Evolutionary conservation across 352 stramenopile species (phyloP), one percentile per base, ranked within the genome.

Genomic region (Pythium dissotocum): DNA sequence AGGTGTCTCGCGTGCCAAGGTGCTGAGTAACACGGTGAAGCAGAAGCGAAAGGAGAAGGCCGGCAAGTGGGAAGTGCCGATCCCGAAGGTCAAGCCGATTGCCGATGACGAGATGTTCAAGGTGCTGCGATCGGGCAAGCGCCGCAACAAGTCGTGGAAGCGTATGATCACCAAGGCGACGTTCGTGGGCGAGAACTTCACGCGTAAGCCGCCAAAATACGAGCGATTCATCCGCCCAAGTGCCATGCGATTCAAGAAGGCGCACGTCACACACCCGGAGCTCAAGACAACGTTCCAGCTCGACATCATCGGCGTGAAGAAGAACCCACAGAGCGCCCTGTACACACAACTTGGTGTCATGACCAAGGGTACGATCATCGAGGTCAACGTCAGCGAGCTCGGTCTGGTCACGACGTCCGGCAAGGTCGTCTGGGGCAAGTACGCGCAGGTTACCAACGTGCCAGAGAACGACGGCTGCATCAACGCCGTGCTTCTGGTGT

Each of bases 31-130:
- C 85, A 99, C 98, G 33, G 97, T 99, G 26, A 99, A 99, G 82
- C 98, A 99, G 88, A 99, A 99, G 82, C 88, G 98, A 67, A 99
- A 99, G 81, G 98, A 99, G 86, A 99, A 99, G 84, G 98, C 98
- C 21, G 98, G 98, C 61, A 99, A 99, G 81, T 99, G 98, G 98
- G 95, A 99, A 69, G 98, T 99, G 49, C 98, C 98, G 21, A 98
- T 99, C 73, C 98, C 98, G 36, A 99, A 99, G 85, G 89, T 97
- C 53, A 95, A 95, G 79, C 97, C 98, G 6, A 98, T 99, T 68
- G 97, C 98, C n/a, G 98, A 99, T 84, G 97, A 99, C 77, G 98
- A 99, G 83, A 99, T 99, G 97, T 99, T 99, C 82, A 99, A 99
- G 83, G 93, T 99, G 38, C 79, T 99, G 70, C 88, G 92, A 32